phyloP scores from a whole-genome alignment of 2,329 filamentous ascomycete species.

The Talaromyces sp. region DNA sequence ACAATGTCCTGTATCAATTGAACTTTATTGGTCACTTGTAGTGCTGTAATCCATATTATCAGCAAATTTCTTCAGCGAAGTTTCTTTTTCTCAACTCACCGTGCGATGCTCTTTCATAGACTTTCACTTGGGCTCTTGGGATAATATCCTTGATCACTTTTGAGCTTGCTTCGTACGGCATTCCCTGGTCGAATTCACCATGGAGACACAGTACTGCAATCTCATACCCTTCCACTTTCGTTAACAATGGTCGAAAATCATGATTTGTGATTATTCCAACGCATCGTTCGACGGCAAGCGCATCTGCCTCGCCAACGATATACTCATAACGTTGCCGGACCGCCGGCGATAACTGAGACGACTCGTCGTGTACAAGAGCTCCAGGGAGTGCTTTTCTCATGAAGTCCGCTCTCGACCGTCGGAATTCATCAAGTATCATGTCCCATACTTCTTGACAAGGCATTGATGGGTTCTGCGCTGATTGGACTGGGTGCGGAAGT shows the following conservation, averaged over 20 bases:
- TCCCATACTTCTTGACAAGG: not conserved
- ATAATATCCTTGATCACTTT: conserved; percentile 25
- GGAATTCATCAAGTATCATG: not conserved
- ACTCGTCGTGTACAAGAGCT: not conserved
- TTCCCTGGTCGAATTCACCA: conserved; percentile 28
- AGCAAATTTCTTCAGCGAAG: not conserved
- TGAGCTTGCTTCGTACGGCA: conserved; percentile 25
- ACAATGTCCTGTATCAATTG: not conserved
- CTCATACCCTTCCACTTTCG: not conserved
- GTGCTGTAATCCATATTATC: not conserved
- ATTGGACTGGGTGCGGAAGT: not conserved
- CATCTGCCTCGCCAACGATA: not conserved
- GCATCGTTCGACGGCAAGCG: not conserved
- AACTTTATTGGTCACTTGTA: not conserved
- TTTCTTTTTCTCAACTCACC: conserved; percentile 17
- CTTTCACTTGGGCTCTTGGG: conserved; percentile 25
- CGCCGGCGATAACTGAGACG: not conserved
- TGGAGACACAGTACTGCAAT: conserved; percentile 24
- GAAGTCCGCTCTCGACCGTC: not conserved
- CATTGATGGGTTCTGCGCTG: not conserved
- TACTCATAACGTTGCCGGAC: not conserved
- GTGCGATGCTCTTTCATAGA: conserved; percentile 30
- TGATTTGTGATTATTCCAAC: not conserved
- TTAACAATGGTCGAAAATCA: not conserved
- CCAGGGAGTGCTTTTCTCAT: not conserved